These are phyloP conservation scores for Linnemannia exigua DNA, from an alignment of 192 early-diverging fungal genomes.

Conservation along the genomic window DNA sequence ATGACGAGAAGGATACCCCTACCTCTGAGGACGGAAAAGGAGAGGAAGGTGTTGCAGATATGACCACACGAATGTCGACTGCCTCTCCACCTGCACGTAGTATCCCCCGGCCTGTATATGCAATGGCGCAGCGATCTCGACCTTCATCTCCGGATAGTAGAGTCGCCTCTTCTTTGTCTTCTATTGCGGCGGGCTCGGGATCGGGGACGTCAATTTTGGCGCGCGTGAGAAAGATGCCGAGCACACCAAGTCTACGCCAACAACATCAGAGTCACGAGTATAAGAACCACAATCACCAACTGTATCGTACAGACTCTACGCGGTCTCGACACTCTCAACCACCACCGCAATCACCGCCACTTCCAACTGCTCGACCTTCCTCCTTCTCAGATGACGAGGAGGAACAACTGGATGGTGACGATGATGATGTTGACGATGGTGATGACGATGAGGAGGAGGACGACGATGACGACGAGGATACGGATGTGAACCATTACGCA, in stretches of 20 bases:
- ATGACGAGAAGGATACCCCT: constrained; percentile 13
- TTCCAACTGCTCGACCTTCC: neutral
- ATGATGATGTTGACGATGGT: neutral
- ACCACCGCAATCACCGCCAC: neutral
- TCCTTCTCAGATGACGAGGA: constrained; percentile 19
- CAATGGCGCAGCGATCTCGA: constrained; percentile 6
- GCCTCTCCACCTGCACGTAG: constrained; percentile 4
- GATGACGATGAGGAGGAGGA: constrained; percentile 1
- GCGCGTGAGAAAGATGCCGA: constrained; percentile 32
- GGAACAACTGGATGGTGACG: neutral
- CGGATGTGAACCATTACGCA: constrained; percentile 26
- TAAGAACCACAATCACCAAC: neutral
- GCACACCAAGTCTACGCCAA: constrained; percentile 28
- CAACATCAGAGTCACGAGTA: neutral
- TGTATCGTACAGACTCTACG: neutral
- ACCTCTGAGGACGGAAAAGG: neutral
- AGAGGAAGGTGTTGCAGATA: neutral
- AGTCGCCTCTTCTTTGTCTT: neutral
- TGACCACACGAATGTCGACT: neutral
- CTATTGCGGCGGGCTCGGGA: neutral
- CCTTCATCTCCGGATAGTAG: constrained; percentile 11
- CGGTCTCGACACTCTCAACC: neutral
- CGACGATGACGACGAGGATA: constrained; percentile 22
- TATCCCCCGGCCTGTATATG: neutral
- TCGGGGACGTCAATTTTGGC: neutral